These are phyloP conservation scores for Tylopilus plumbeoviolaceoides DNA, from an alignment of 768 basidiomycete genomes.

Conservation along the genomic window DNA sequence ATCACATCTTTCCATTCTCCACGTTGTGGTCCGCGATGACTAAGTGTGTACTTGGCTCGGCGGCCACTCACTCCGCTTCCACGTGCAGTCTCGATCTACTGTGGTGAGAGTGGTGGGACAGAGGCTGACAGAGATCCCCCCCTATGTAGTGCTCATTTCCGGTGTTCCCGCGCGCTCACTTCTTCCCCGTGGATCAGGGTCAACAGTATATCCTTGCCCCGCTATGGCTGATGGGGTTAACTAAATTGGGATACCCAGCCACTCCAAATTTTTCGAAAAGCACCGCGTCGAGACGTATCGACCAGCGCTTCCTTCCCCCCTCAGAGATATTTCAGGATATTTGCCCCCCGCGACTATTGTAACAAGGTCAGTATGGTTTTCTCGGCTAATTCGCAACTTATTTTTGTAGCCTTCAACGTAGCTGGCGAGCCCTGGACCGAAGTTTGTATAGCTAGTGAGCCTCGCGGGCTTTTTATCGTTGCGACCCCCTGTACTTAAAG, in stretches of 20 bases:
- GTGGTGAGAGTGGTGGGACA: constrained; percentile 8
- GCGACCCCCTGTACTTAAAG: not conserved
- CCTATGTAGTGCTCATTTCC: too few species aligned
- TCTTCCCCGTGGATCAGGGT: constrained; percentile 31
- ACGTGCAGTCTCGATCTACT: constrained; percentile 13
- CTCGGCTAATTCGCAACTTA: constrained; percentile 13
- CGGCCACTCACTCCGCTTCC: constrained; percentile 24
- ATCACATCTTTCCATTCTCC: constrained; percentile 10
- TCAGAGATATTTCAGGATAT: constrained; percentile 27
- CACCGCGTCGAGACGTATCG: constrained; percentile 26
- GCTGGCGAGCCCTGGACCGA: not conserved
- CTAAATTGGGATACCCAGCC: constrained; percentile 12
- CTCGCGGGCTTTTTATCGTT: constrained; percentile 13
- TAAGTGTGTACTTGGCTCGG: constrained; percentile 14
- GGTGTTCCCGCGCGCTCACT: constrained; percentile 25
- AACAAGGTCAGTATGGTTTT: not conserved
- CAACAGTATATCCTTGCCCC: constrained; percentile 13
- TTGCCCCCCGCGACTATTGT: constrained; percentile 10
- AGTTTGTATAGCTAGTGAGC: constrained; percentile 1
- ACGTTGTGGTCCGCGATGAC: constrained; percentile 21
- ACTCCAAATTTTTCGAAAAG: constrained; percentile 27
- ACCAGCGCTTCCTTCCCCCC: constrained; percentile 5
- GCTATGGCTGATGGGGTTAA: constrained; percentile 1
- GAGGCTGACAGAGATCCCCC: not conserved
- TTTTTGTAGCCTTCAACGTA: constrained; percentile 20